Evolutionary conservation across 2,329 filamentous ascomycete species (phyloP), one percentile per base, ranked within the genome.

Genomic region (Diaporthe aspalathi): DNA sequence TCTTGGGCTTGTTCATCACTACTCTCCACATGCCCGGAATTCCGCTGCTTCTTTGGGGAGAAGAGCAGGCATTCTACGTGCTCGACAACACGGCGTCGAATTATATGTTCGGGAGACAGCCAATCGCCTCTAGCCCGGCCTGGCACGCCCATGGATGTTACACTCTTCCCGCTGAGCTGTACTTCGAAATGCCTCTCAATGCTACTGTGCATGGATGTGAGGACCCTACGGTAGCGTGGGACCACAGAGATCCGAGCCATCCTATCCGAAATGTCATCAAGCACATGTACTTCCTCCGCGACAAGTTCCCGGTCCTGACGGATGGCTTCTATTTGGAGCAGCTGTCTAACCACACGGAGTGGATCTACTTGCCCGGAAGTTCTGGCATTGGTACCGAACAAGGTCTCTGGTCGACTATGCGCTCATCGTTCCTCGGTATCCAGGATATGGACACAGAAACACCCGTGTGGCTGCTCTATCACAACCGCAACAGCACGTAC

Each of bases 111-210:
- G 90, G 90, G 24, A 86, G 90, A 74, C 87, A 89, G 76, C 81
- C 90, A 2, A 91, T 92, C 85, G 86, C 87, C 11, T 84, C 88
- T 3, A 83, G 88, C 2, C 85, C 85, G 3, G 90, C 89, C 2
- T 92, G 90, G 90, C 87, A 90, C 74, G 83, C 85, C 45, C 90
- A 92, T 74, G 90, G 90, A 7, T 92, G 90, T 77, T 91, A 91
- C 79, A 80, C 81, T 17, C 82, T 91, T 5, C 83, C 84, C 22
- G 86, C 86, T 43, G 84, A 84, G 2, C 88, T 90, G 72, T 89
- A 90, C 75, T 86, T 84, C 74, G 76, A 89, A 7, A 88, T 88
- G 81, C 89, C 89, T 0, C 80, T 90, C 47, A 85, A 88, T 60
- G 83, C 84, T 72, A 86, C 87, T 2, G 79, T 83, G 1, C 74